Percentiles rank a stretch among this genome's conserved stretches.
phyloP scores from a whole-genome alignment of 1,139 yeast species.

The Hansenula lynferdii region DNA sequence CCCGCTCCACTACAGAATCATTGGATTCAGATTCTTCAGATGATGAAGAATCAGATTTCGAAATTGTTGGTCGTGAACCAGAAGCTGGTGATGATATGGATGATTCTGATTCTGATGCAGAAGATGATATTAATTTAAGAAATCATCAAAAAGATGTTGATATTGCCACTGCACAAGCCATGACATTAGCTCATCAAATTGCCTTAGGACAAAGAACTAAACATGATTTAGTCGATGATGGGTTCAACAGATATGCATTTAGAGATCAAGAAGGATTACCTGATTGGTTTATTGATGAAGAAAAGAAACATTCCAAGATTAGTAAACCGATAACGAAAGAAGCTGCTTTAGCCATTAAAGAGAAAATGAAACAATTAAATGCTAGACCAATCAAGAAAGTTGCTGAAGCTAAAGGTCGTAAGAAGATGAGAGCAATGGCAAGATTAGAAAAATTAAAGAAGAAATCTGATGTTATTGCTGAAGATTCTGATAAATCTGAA shows the following conservation, averaged over 20 bases:
- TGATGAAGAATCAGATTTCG: slow-evolving; percentile 46
- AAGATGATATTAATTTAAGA: slow-evolving; percentile 34
- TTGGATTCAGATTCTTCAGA: slow-evolving; percentile 19
- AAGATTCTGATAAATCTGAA: slow-evolving; percentile 82
- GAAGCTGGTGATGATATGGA: slow-evolving; percentile 29
- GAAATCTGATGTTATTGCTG: slow-evolving; percentile 90
- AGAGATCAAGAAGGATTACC: slow-evolving; percentile 90
- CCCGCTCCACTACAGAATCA: slow-evolving; percentile 15
- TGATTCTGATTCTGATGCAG: slow-evolving; percentile 44
- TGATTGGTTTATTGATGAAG: slow-evolving; percentile 95
- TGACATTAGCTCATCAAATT: slow-evolving; percentile 96
- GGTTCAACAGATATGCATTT: slow-evolving; percentile 87
- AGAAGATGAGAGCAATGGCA: slow-evolving; percentile 88
- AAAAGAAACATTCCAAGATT: slow-evolving; percentile 77
- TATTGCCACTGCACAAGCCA: slow-evolving; percentile 90
- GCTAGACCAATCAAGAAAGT: slow-evolving; percentile 99
- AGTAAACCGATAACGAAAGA: slow-evolving; percentile 93
- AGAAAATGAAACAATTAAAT: slow-evolving; percentile 82
- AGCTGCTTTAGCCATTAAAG: slow-evolving; percentile 89
- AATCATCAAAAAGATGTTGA: slow-evolving; percentile 63
- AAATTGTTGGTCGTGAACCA: slow-evolving; percentile 44
- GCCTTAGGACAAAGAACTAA: slow-evolving; percentile 85
- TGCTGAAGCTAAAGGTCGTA: slow-evolving; percentile 94
- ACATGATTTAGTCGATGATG: slow-evolving; percentile 83
- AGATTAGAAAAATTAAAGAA: slow-evolving; percentile 87